Evolutionary conservation across 768 basidiomycete genomes (phyloP).

Genomic region (Boletus subparvulus): DNA sequence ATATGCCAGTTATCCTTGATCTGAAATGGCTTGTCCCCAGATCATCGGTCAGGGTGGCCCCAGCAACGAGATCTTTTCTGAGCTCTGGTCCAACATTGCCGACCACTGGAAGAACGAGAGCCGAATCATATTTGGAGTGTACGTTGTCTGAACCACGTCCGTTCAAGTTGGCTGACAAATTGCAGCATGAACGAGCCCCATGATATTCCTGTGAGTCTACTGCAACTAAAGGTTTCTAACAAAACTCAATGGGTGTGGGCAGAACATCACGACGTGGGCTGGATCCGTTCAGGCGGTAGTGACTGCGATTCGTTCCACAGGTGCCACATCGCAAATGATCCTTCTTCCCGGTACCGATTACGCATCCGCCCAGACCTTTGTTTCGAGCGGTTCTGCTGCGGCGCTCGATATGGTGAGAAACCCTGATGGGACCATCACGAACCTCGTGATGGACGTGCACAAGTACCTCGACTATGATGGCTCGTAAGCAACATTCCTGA

Average conservation of each 20-base stretch:
- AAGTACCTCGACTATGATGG: conserved; percentile 59
- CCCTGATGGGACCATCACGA: conserved; percentile 43
- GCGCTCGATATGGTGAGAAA: conserved; percentile 47
- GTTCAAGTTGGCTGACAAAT: neutral
- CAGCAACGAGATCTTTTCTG: conserved; percentile 51
- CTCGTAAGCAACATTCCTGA: conserved; percentile 35
- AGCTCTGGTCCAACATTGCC: conserved; percentile 53
- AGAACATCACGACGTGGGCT: conserved; percentile 48
- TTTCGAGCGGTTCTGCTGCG: conserved; percentile 51
- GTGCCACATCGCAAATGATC: conserved; percentile 54
- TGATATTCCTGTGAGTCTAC: conserved; percentile 41
- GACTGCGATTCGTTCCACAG: conserved; percentile 54
- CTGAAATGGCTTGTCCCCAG: conserved; percentile 16
- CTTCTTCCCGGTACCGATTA: conserved; percentile 57
- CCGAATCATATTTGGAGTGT: conserved; percentile 53
- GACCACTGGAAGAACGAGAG: conserved; percentile 42
- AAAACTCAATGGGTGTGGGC: neutral
- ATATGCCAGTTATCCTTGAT: neutral
- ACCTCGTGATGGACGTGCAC: conserved; percentile 62
- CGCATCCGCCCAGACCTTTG: conserved; percentile 51
- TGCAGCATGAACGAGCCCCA: conserved; percentile 65
- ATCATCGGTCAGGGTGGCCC: conserved; percentile 67
- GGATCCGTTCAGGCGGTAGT: conserved; percentile 53
- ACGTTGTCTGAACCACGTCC: conserved; percentile 12
- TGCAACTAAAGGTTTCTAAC: neutral